These are phyloP conservation scores for Cryptosporidium parvum DNA, from an alignment of 169 alveolate species.

Conservation along the genomic window DNA sequence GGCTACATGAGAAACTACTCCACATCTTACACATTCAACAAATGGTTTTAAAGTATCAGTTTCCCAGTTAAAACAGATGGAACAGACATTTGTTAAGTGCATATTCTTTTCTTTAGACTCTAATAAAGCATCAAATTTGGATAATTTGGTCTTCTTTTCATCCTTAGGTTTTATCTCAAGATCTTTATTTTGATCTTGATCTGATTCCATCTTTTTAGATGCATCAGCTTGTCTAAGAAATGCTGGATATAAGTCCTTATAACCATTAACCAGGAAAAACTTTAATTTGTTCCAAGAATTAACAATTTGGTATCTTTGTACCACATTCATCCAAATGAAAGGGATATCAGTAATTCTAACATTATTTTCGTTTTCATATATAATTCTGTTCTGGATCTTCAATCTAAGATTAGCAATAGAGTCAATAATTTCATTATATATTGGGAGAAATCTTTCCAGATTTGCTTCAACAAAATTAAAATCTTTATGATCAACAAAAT, in stretches of 20 bases:
- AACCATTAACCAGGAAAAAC: conserved; percentile 30
- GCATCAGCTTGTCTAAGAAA: conserved; percentile 12
- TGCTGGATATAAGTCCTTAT: conserved; percentile 43
- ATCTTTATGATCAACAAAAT: conserved; percentile 11
- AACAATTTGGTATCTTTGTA: conserved; percentile 54
- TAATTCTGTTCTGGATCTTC: conserved; percentile 34
- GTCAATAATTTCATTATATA: conserved; percentile 59
- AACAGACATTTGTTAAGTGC: conserved; percentile 39
- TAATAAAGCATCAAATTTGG: conserved; percentile 8
- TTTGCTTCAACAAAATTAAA: conserved; percentile 72
- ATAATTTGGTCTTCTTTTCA: neutral
- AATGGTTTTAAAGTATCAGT: conserved; percentile 55
- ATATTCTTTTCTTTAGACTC: conserved; percentile 1
- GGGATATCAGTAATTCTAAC: conserved; percentile 55
- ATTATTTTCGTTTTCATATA: conserved; percentile 48
- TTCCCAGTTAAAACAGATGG: conserved; percentile 61
- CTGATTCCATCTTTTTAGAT: neutral
- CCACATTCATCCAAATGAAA: conserved; percentile 58
- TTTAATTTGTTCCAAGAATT: conserved; percentile 51
- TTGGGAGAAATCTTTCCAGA: conserved; percentile 59
- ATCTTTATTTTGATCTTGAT: neutral
- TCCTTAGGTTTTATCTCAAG: neutral
- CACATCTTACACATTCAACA: conserved; percentile 71
- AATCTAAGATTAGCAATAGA: conserved; percentile 21
- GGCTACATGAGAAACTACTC: conserved; percentile 44